Evolutionary conservation across 1,139 yeast genomes (phyloP), one percentile per base, ranked within the genome.

Genomic region (Pneumocystis oryctolagi): DNA sequence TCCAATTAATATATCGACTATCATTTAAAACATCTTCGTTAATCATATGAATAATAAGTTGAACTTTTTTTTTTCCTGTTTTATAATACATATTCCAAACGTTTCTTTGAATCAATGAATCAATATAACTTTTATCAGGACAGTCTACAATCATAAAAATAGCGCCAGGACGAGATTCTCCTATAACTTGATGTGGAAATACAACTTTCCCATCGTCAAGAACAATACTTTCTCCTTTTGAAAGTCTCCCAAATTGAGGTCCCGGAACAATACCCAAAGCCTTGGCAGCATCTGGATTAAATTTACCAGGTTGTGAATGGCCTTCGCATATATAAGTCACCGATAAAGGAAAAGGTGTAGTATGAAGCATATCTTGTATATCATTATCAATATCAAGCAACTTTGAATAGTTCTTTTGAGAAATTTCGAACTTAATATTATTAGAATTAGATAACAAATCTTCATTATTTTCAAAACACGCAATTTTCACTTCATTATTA

Each of bases 241-340:
- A 63, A 16, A 64, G 59, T 31, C 47, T 39, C 12, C 66, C 66
- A 60, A 35, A 64, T n/a, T 58, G 62, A 4, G 78, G 75, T 0
- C 95, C 92, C 1, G 82, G 82, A 39, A 84, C 84, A 3, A 92
- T 80, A 0, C 94, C 92, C 34, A 89, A 75, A 47, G 75, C 80
- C 42, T 74, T 77, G 0, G 97, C 97, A 68, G 79, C 82, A 6
- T 77, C 75, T 0, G 82, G 81, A 66, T 83, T 78, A 70, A 94
- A 92, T 70, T 81, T 85, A 0, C 99, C 98, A 68, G 96, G 77
- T 0, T 82, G 76, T 0, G 94, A 84, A 53, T 81, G 76, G 59
- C 88, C 80, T 47, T 82, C 79, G 4, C 92, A 76, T 31, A 87
- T 77, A 72, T 86, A 90, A 67, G 82, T 84, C 16, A 47, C 55